phyloP scores from a whole-genome alignment of 805 yeast species.

The Candida piceae region DNA sequence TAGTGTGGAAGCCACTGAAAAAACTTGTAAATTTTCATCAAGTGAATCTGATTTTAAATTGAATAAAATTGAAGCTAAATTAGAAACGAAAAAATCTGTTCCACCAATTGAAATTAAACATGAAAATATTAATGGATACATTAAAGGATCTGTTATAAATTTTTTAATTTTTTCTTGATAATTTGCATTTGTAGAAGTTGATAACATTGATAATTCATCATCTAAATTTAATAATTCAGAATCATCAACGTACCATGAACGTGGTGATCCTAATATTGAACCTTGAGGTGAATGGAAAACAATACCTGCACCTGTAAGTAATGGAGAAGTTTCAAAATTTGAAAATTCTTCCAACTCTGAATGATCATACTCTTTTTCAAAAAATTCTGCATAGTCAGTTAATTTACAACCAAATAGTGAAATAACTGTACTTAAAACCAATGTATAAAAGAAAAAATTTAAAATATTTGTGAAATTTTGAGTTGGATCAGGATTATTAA shows the following conservation, averaged over 20 bases:
- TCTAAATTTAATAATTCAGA: slow-evolving; percentile 20
- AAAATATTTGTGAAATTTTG: slow-evolving; percentile 18
- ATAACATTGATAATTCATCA: slow-evolving; percentile 24
- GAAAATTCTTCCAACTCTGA: slow-evolving; percentile 21
- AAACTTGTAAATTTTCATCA: slow-evolving; percentile 21
- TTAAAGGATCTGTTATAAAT: slow-evolving; percentile 41
- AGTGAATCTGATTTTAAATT: slow-evolving; percentile 16
- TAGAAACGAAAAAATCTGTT: slow-evolving; percentile 79
- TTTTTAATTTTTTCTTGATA: slow-evolving; percentile 10
- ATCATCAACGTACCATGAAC: slow-evolving; percentile 26
- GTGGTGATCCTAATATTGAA: slow-evolving; percentile 25
- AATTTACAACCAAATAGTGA: slow-evolving; percentile 27
- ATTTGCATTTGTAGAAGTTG: slow-evolving; percentile 12
- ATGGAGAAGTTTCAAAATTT: slow-evolving; percentile 30
- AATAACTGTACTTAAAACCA: slow-evolving; percentile 13
- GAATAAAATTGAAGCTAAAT: slow-evolving; percentile 52
- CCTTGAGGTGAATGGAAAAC: slow-evolving; percentile 24
- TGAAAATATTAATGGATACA: slow-evolving; percentile 60
- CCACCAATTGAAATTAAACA: slow-evolving; percentile 75
- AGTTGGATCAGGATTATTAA: slow-evolving; percentile 13
- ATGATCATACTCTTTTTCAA: slow-evolving; percentile 24
- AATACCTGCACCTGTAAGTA: slow-evolving; percentile 29
- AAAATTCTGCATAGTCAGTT: slow-evolving; percentile 22
- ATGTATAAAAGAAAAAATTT: slow-evolving; percentile 17
- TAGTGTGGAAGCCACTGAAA: slow-evolving; percentile 62